Conservation (phyloP, 2,329 filamentous ascomycete genomes). For the Ceratocystis diversiconidia region DNA sequence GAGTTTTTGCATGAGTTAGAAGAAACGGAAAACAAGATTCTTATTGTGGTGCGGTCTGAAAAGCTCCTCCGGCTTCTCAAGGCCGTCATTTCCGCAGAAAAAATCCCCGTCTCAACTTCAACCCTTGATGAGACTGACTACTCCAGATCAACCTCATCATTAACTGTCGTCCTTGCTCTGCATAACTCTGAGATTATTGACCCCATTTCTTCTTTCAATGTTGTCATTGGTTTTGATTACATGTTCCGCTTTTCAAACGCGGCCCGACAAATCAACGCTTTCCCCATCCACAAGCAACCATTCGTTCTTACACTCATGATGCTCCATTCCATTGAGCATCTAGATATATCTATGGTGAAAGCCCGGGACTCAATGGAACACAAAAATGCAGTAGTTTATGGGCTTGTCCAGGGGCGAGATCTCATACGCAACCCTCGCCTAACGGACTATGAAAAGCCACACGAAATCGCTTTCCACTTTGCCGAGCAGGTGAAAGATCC, state of each 20-base stretch:
- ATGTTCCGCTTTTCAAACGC: conserved; percentile 30
- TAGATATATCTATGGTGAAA: conserved; percentile 33
- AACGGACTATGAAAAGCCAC: conserved; percentile 28
- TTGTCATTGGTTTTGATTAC: conserved; percentile 41
- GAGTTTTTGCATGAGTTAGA: conserved; percentile 37
- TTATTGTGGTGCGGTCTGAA: conserved; percentile 39
- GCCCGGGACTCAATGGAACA: conserved; percentile 30
- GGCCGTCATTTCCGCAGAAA: conserved; percentile 31
- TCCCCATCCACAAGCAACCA: conserved; percentile 25
- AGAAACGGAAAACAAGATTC: conserved; percentile 33
- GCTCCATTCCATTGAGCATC: conserved; percentile 41
- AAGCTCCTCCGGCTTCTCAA: conserved; percentile 39
- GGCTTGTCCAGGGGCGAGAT: conserved; percentile 26
- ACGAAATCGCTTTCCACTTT: conserved; percentile 35
- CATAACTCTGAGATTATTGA: conserved; percentile 27
- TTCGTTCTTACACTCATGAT: conserved; percentile 37
- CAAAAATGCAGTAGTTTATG: conserved; percentile 32
- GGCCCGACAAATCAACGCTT: conserved; percentile 20
- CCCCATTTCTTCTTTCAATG: conserved; percentile 32
- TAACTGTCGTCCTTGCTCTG: conserved; percentile 31
- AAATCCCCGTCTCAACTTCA: conserved; percentile 26
- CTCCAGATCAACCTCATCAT: conserved; percentile 25
- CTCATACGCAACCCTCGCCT: conserved; percentile 31
- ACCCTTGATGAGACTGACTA: conserved; percentile 23
- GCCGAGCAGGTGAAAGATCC: conserved; percentile 31